phyloP scores from a whole-genome alignment of 352 stramenopile genomes.

The Saprolegnia diclina region DNA sequence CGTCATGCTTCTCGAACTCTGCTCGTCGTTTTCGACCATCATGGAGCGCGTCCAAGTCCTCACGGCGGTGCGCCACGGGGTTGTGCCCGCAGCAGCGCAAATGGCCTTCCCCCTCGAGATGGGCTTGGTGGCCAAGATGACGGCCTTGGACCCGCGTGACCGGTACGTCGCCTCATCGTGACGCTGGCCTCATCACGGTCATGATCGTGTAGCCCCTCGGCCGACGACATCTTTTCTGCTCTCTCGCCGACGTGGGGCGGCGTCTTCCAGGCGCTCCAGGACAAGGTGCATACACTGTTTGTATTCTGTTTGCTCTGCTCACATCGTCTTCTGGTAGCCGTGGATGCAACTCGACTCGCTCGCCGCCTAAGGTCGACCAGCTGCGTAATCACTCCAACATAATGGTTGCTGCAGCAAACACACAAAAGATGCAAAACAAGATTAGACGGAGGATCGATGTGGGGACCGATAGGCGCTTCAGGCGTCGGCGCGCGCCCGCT shows the following conservation, averaged over 20 bases:
- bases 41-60: slow-evolving; percentile 83
- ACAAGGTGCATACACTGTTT: slow-evolving; percentile 13
- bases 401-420: neutral
- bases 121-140: slow-evolving; percentile 71
- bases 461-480: neutral
- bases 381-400: neutral
- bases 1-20: slow-evolving; percentile 79
- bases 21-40: slow-evolving; percentile 75
- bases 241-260: slow-evolving; percentile 4
- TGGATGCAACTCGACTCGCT: slow-evolving; percentile 7
- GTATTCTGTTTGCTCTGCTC: neutral
- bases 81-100: slow-evolving; percentile 62
- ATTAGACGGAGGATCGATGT: neutral
- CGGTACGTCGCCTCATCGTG: slow-evolving; percentile 23
- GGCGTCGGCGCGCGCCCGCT: slow-evolving; percentile 33
- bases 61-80: slow-evolving; percentile 64
- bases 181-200: neutral
- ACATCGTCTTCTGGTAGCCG: neutral
- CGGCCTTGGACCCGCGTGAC: slow-evolving; percentile 59
- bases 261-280: neutral
- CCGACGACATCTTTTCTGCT: neutral
- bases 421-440: too few species aligned
- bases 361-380: neutral
- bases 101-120: slow-evolving; percentile 64
- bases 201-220: neutral